Conservation (phyloP, 768 basidiomycete genomes). For the Russula sp. region DNA sequence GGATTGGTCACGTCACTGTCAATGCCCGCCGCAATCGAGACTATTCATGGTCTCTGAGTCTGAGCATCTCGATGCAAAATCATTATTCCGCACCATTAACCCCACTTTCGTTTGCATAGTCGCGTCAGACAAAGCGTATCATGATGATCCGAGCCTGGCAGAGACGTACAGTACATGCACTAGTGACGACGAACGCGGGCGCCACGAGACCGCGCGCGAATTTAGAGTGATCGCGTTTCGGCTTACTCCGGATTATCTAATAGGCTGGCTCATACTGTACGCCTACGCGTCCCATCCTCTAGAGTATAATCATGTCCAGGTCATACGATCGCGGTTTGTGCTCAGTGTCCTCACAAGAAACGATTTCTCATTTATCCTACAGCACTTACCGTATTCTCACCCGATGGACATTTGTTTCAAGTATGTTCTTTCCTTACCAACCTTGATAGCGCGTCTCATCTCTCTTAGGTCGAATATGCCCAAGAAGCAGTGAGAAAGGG, state of each 20-base stretch:
- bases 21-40: no score
- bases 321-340: slow-evolving; percentile 92
- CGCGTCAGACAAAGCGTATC: no score
- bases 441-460: slow-evolving; percentile 28
- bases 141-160: no score
- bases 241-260: slow-evolving; percentile 28
- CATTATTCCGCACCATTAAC: no score
- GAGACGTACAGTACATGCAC: no score
- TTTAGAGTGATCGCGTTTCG: slow-evolving; percentile 2
- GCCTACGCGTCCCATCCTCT: slow-evolving; percentile 19
- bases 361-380: slow-evolving; percentile 13
- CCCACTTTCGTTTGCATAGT: no score
- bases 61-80: no score
- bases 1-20: no score
- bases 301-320: slow-evolving; percentile 62
- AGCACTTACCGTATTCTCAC: slow-evolving; percentile 98
- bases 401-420: slow-evolving; percentile 98
- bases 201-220: no score
- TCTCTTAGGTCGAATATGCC: slow-evolving; percentile 91
- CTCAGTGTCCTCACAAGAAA: background rate
- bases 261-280: slow-evolving; percentile 14
- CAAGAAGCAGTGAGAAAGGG: slow-evolving; percentile 96
- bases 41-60: no score
- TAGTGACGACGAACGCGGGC: no score
- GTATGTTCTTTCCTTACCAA: slow-evolving; percentile 39